phyloP scores from a whole-genome alignment of 2,329 filamentous ascomycete species.

The Pestalotiopsis sp. region DNA sequence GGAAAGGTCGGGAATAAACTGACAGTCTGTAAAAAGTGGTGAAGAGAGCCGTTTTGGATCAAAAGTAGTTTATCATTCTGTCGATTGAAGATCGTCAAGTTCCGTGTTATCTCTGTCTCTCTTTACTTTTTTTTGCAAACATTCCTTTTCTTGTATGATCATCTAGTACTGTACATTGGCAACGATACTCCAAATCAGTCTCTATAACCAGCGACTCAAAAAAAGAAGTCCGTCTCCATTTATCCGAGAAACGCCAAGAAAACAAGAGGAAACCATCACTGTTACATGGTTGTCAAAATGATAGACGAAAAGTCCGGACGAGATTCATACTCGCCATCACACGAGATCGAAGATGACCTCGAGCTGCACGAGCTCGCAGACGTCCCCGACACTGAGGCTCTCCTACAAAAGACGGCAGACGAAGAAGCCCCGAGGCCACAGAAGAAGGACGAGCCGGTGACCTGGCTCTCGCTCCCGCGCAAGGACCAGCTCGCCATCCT shows the following conservation, averaged over 20 bases:
- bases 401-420: slow-evolving; percentile 47
- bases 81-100: background rate
- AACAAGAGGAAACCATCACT: background rate
- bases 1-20: background rate
- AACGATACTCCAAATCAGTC: background rate
- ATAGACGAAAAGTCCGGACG: background rate
- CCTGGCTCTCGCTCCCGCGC: slow-evolving; percentile 70
- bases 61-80: background rate
- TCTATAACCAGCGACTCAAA: background rate
- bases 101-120: background rate
- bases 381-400: slow-evolving; percentile 44
- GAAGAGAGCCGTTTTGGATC: background rate
- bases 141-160: background rate
- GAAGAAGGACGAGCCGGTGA: slow-evolving; percentile 44
- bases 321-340: background rate
- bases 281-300: slow-evolving; percentile 26
- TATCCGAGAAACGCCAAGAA: background rate
- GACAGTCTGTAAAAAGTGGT: slow-evolving; percentile 5
- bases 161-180: background rate
- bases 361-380: slow-evolving; percentile 35
- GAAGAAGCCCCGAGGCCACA: slow-evolving; percentile 22
- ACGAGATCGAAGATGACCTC: slow-evolving; percentile 14
- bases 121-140: background rate
- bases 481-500: slow-evolving; percentile 73
- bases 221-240: background rate